A percentile compares a stretch with the other conserved stretches of the same genome.
Evolutionary conservation across 495 filamentous ascomycete species (phyloP).

Genomic region (Pseudevernia furfuracea): DNA sequence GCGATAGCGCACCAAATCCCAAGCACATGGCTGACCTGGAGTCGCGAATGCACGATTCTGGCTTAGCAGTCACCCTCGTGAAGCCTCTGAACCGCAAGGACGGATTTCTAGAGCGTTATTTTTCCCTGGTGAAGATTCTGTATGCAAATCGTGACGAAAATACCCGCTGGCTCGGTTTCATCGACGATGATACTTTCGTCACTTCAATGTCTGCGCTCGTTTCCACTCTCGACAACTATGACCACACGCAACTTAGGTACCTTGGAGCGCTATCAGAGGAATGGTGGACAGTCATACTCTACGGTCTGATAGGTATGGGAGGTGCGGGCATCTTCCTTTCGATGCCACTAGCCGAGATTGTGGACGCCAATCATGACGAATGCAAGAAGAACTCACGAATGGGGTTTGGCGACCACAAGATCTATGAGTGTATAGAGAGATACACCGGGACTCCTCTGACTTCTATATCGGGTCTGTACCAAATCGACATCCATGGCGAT

Average conservation of each 20-base stretch:
- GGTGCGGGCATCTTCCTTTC: conserved; percentile 55
- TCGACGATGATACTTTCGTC: conserved; percentile 68
- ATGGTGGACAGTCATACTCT: conserved; percentile 41
- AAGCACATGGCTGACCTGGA: conserved; percentile 26
- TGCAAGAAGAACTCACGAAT: conserved; percentile 33
- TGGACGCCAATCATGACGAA: conserved; percentile 34
- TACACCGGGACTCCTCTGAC: conserved; percentile 44
- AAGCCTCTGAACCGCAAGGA: conserved; percentile 41
- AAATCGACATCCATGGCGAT: conserved; percentile 46
- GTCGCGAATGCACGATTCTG: conserved; percentile 36
- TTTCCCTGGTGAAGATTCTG: conserved; percentile 48
- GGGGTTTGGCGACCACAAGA: conserved; percentile 40
- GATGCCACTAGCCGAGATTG: conserved; percentile 36
- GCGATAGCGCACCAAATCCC: conserved; percentile 23
- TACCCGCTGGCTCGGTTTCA: conserved; percentile 53
- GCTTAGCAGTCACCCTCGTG: conserved; percentile 46
- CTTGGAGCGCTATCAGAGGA: conserved; percentile 50
- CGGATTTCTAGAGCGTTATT: conserved; percentile 47
- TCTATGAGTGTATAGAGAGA: conserved; percentile 47
- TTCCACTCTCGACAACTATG: conserved; percentile 38
- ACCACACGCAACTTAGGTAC: conserved; percentile 43
- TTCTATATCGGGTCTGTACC: conserved; percentile 46
- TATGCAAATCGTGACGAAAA: conserved; percentile 37
- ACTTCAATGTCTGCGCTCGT: conserved; percentile 43
- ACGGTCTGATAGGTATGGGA: conserved; percentile 49